phyloP scores from a whole-genome alignment of 1,284 basidiomycete species.

The Rhodotorula glutinis region DNA sequence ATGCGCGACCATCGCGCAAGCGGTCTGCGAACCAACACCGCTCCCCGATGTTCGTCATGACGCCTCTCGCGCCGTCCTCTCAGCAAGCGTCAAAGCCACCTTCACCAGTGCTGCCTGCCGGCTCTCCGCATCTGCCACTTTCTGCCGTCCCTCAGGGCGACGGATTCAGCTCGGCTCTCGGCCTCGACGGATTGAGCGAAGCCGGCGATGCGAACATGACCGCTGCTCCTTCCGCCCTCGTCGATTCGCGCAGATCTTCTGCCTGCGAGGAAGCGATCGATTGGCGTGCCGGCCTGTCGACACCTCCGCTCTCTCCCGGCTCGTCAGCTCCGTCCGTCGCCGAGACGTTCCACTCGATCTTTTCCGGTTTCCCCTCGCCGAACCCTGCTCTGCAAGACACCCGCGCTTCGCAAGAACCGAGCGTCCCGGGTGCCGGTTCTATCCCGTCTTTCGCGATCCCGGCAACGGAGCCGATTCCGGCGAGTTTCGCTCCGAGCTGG shows the following conservation, averaged over 20 bases:
- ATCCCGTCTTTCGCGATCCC: conserved; percentile 27
- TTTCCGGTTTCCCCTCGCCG: conserved; percentile 24
- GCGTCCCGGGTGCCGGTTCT: neutral
- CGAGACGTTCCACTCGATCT: conserved; percentile 30
- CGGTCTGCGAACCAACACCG: conserved; percentile 19
- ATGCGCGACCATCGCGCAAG: conserved; percentile 31
- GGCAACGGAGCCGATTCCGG: conserved; percentile 18
- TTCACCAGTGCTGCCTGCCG: neutral
- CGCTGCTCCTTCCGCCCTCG: neutral
- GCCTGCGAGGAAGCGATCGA: conserved; percentile 11
- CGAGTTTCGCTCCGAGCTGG: conserved; percentile 21
- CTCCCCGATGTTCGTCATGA: conserved; percentile 43
- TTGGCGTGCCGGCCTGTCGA: conserved; percentile 23
- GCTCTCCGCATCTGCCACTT: neutral
- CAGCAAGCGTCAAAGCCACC: neutral
- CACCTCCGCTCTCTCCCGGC: conserved; percentile 34
- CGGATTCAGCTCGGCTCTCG: conserved; percentile 10
- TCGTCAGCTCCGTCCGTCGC: conserved; percentile 23
- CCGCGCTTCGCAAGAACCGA: neutral
- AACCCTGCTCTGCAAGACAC: neutral
- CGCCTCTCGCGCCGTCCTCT: conserved; percentile 28
- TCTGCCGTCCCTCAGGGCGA: neutral
- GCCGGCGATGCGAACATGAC: conserved; percentile 16
- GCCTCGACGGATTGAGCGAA: conserved; percentile 2
- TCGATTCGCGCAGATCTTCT: neutral